Evolutionary conservation across 2,329 filamentous ascomycete genomes (phyloP).

Genomic region (Botrytis sinoallii): DNA sequence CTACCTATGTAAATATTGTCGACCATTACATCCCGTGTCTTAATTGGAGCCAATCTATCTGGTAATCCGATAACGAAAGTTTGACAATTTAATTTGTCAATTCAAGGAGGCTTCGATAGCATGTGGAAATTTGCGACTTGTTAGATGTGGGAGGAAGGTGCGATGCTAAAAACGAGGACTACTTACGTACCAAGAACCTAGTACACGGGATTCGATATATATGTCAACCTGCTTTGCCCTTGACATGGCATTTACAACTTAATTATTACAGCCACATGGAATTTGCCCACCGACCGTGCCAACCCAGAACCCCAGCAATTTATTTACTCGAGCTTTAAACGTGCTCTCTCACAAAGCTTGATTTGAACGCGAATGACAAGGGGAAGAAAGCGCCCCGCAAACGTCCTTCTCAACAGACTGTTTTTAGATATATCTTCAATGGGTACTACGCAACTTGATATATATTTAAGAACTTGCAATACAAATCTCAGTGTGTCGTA

Average conservation of each 20-base stretch:
- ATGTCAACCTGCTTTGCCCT: background rate
- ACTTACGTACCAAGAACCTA: background rate
- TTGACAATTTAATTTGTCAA: background rate
- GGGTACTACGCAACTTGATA: background rate
- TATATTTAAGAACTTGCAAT: background rate
- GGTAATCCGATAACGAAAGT: background rate
- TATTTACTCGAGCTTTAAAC: background rate
- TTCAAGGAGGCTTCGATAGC: background rate
- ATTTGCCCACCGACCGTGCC: background rate
- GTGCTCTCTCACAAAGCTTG: conserved; percentile 4
- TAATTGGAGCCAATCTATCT: background rate
- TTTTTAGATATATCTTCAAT: background rate
- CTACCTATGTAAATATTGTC: background rate
- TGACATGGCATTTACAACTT: background rate
- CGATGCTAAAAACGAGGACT: background rate
- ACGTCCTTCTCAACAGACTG: background rate
- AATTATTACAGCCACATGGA: background rate
- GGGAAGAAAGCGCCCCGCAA: background rate
- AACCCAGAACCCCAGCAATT: background rate
- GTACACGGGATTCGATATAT: background rate
- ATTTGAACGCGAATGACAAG: background rate
- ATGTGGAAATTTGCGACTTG: background rate
- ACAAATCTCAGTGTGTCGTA: background rate
- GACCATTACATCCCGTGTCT: background rate
- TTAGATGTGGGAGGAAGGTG: background rate